These are phyloP conservation scores for Fusarium foetens DNA, from an alignment of 2,329 filamentous ascomycete species.

Conservation along the genomic window DNA sequence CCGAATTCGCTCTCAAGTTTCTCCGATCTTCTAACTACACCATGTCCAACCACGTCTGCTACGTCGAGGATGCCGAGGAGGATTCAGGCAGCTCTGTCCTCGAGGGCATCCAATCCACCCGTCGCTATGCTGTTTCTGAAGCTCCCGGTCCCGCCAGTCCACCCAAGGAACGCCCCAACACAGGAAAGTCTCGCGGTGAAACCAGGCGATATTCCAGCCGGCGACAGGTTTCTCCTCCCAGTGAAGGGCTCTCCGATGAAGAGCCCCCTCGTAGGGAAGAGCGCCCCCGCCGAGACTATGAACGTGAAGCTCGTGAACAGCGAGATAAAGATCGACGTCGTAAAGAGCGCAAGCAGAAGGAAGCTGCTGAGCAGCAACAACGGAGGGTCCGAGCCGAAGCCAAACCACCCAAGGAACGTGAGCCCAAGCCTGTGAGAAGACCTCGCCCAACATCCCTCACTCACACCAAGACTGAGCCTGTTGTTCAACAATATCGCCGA, in stretches of 20 bases:
- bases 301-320: constrained; percentile 40
- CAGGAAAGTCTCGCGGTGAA: constrained; percentile 59
- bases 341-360: constrained; percentile 41
- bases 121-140: constrained; percentile 60
- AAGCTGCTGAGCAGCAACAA: constrained; percentile 40
- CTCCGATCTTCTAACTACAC: constrained; percentile 38
- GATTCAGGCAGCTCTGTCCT: constrained; percentile 58
- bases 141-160: constrained; percentile 56
- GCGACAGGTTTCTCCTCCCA: constrained; percentile 51
- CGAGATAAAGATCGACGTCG: constrained; percentile 47
- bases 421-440: constrained; percentile 45
- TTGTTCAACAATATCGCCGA: constrained; percentile 48
- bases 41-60: constrained; percentile 59
- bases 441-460: constrained; percentile 45
- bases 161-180: constrained; percentile 63
- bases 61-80: constrained; percentile 64
- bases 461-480: constrained; percentile 49
- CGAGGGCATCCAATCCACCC: constrained; percentile 53
- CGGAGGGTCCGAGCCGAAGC: constrained; percentile 41
- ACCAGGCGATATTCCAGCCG: constrained; percentile 44
- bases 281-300: constrained; percentile 40
- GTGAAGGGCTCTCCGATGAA: constrained; percentile 54
- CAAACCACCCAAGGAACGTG: constrained; percentile 42
- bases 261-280: constrained; percentile 53
- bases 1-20: constrained; percentile 38